Evolutionary conservation across 1,139 yeast genomes (phyloP).

Genomic region (Taphrina deformans): DNA sequence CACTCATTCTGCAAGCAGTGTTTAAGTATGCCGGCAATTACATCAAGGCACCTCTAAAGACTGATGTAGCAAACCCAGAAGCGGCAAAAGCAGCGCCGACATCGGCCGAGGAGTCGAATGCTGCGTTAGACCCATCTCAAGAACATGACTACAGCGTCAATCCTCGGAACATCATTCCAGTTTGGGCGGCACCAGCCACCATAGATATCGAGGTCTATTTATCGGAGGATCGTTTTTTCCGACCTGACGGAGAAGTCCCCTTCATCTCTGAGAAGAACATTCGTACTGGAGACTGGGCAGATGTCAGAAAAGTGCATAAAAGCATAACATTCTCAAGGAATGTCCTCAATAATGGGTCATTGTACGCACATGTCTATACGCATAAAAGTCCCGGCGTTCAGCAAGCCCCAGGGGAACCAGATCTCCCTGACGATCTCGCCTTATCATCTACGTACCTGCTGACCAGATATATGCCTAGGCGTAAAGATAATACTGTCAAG

Average conservation of each 20-base stretch:
- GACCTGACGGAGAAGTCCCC: constrained; percentile 10
- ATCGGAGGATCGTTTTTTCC: constrained; percentile 10
- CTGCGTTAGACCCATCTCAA: constrained; percentile 14
- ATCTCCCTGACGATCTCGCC: constrained; percentile 41
- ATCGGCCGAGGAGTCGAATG: constrained; percentile 23
- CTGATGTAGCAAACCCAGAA: constrained; percentile 23
- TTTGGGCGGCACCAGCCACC: constrained; percentile 20
- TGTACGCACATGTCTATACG: constrained; percentile 44
- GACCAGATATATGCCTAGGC: constrained; percentile 41
- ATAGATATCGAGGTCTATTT: constrained; percentile 24
- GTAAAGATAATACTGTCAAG: constrained; percentile 45
- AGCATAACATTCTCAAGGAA: constrained; percentile 11
- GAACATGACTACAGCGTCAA: constrained; percentile 23
- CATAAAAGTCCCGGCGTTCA: constrained; percentile 37
- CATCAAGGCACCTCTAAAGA: constrained; percentile 23
- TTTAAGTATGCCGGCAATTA: constrained; percentile 13
- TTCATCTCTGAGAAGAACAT: constrained; percentile 11
- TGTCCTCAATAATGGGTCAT: constrained; percentile 43
- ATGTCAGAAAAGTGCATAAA: constrained; percentile 2
- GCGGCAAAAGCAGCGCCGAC: constrained; percentile 1
- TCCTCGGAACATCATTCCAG: constrained; percentile 23
- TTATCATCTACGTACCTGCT: constrained; percentile 39
- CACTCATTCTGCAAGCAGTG: constrained; percentile 10
- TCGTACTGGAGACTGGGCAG: constrained; percentile 22
- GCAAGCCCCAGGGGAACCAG: constrained; percentile 37